Evolutionary conservation across 139 green algal species (phyloP), one percentile per base, ranked within the genome.

Genomic region (Chlamydomonas asymmetrica): DNA sequence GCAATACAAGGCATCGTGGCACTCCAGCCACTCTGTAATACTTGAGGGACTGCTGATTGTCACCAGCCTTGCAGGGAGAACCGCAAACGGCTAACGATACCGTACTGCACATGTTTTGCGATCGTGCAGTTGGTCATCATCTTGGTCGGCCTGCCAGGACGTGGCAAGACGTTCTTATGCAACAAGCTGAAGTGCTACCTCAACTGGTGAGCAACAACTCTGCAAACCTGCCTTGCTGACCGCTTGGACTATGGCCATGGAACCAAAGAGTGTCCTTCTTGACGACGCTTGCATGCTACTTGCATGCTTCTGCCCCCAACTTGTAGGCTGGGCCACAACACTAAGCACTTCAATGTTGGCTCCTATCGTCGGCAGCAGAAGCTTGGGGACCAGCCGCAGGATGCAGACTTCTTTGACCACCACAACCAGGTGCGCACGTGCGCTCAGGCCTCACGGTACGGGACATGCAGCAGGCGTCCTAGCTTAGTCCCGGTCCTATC

Each of bases 311-410:
- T 16, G 13, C 45, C 13, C 45, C 45, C 45, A 52, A 10, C 13
- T 9, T 57, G 9, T 80, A 92, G 92, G 92, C 82, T 97, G 61
- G 94, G 94, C 41, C 94, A 98, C 79, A 84, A 85, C 57, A 95
- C 93, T 4, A 74, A 75, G 43, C 93, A 97, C 75, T 96, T 98
- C 88, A 98, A 98, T 69, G 93, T 98, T 18, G 94, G 94, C 60
- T 83, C 86, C 67, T 97, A 95, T 80, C 81, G 92, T 5, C 87
- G 92, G 27, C 64, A 75, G 62, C 78, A 90, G 70, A 82, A 82
- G 27, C 66, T 64, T 3, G 67, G 82, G 18, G 71, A 78, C 20
- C 50, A 84, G 41, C 16, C 87, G 39, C 92, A 97, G 73, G 84
- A 92, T 61, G 90, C 91, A 13, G 27, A 64, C n/a, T 97, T 95